These are phyloP conservation scores for Pleurostoma richardsiae DNA, from an alignment of 2,329 filamentous ascomycete genomes.

Conservation along the genomic window DNA sequence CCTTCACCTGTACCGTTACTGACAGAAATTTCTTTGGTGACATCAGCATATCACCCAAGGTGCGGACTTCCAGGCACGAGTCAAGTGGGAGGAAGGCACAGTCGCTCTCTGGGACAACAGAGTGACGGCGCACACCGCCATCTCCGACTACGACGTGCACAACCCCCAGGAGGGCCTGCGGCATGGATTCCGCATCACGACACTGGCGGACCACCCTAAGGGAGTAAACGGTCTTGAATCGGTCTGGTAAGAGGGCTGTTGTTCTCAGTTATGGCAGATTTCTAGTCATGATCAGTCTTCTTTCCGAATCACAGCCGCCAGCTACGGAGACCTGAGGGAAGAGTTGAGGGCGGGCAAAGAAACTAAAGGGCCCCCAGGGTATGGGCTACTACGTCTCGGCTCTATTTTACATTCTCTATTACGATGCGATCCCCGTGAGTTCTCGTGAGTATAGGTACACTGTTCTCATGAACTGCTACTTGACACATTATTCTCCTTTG, in stretches of 20 bases:
- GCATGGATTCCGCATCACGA: constrained; percentile 35
- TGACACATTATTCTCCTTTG: no score
- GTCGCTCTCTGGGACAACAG: constrained; percentile 68
- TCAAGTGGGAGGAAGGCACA: constrained; percentile 59
- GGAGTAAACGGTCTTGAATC: constrained; percentile 30
- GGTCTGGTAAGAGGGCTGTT: constrained; percentile 19
- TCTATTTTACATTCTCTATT: no score
- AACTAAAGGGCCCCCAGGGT: no score
- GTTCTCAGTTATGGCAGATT: no score
- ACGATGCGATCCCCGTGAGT: no score
- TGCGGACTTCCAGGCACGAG: constrained; percentile 65
- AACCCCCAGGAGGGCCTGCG: constrained; percentile 31
- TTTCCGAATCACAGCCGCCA: no score
- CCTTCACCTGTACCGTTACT: neutral
- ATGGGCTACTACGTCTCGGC: no score
- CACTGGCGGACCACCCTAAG: constrained; percentile 28
- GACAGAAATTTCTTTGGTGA: neutral
- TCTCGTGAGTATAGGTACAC: no score
- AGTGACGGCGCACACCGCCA: constrained; percentile 39
- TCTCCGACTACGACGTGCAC: constrained; percentile 35
- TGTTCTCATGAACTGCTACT: no score
- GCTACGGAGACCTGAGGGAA: no score
- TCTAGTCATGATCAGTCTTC: no score
- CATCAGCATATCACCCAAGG: constrained; percentile 37
- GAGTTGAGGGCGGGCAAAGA: no score